Evolutionary conservation across 2,329 filamentous ascomycete genomes (phyloP).

Genomic region (Xylaria arbuscula): DNA sequence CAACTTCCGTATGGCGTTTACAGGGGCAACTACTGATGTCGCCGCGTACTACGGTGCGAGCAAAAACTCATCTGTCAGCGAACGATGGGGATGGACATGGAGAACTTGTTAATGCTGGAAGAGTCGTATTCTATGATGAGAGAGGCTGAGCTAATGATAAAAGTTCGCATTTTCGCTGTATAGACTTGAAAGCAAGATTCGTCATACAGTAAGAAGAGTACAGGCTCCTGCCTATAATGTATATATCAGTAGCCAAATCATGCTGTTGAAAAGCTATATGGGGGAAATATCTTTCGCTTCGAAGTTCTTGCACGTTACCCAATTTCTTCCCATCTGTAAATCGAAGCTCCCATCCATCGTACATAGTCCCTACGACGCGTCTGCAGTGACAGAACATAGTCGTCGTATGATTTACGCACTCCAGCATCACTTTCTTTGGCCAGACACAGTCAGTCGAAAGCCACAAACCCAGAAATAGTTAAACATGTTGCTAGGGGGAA

Average conservation of each 20-base stretch:
- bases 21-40: conserved; percentile 29
- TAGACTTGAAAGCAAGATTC: too few species aligned
- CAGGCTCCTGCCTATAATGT: background rate
- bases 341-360: background rate
- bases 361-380: background rate
- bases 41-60: conserved; percentile 39
- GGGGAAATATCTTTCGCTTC: background rate
- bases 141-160: background rate
- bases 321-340: background rate
- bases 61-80: conserved; percentile 37
- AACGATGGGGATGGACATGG: conserved; percentile 41
- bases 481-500: too few species aligned
- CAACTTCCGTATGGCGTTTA: conserved; percentile 42
- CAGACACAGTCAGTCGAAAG: too few species aligned
- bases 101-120: conserved; percentile 33
- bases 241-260: background rate
- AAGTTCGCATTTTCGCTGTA: background rate
- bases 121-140: background rate
- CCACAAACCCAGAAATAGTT: too few species aligned
- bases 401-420: background rate
- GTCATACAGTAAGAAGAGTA: background rate
- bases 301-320: background rate
- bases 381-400: background rate
- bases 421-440: background rate
- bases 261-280: background rate